phyloP scores from a whole-genome alignment of 495 filamentous ascomycete genomes.

The Aspergillus conjunctus region DNA sequence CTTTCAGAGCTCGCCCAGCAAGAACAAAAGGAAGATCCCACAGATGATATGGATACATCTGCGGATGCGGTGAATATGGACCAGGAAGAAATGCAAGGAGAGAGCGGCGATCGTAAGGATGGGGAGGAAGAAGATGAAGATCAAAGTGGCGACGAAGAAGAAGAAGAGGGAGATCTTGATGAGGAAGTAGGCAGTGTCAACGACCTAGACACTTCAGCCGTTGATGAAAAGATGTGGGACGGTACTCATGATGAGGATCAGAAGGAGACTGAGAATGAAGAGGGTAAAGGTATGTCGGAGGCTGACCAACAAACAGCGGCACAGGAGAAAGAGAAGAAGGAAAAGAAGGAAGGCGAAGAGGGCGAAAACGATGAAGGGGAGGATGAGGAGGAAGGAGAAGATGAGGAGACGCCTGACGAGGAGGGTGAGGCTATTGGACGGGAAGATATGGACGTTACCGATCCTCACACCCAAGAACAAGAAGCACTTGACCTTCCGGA shows the following conservation, averaged over 20 bases:
- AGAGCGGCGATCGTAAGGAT: slow-evolving; percentile 55
- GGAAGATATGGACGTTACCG: slow-evolving; percentile 63
- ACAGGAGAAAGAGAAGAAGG: slow-evolving; percentile 57
- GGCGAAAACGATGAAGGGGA: slow-evolving; percentile 55
- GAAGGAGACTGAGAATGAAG: slow-evolving; percentile 79
- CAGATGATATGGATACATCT: slow-evolving; percentile 67
- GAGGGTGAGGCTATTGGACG: slow-evolving; percentile 63
- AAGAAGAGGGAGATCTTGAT: slow-evolving; percentile 69
- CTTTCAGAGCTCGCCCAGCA: slow-evolving; percentile 89
- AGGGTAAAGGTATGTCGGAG: slow-evolving; percentile 63
- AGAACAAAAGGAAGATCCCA: slow-evolving; percentile 58
- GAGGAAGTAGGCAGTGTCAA: slow-evolving; percentile 89
- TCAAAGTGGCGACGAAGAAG: slow-evolving; percentile 52
- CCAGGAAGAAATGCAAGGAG: slow-evolving; percentile 69
- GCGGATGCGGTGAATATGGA: slow-evolving; percentile 94
- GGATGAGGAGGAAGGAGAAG: slow-evolving; percentile 58
- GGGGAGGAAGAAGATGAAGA: slow-evolving; percentile 72
- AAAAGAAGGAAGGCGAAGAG: slow-evolving; percentile 53
- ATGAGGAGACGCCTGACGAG: slow-evolving; percentile 58
- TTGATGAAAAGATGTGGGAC: slow-evolving; percentile 99
- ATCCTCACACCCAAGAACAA: slow-evolving; percentile 74
- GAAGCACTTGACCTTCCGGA: slow-evolving; percentile 66
- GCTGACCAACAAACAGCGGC: slow-evolving; percentile 66
- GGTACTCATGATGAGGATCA: slow-evolving; percentile 74
- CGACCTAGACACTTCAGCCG: slow-evolving; percentile 80